These are phyloP conservation scores for Leccinum pallidistipes DNA, from an alignment of 1,284 basidiomycete species.

Conservation along the genomic window DNA sequence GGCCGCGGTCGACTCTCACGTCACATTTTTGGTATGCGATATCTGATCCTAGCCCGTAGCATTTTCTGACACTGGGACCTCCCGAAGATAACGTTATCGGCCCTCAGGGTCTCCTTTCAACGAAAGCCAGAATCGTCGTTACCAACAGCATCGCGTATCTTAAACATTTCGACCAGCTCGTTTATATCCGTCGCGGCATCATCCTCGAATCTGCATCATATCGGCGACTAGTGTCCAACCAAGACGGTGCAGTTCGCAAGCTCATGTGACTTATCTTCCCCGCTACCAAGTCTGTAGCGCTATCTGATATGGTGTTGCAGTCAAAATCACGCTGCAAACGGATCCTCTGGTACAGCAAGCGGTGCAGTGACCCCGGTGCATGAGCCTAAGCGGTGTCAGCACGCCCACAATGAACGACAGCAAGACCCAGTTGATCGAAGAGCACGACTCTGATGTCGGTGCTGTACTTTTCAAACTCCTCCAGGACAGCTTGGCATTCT, in stretches of 20 bases:
- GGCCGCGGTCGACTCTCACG: slow-evolving; percentile 65
- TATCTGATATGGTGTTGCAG: neutral
- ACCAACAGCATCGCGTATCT: slow-evolving; percentile 90
- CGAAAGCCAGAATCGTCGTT: slow-evolving; percentile 86
- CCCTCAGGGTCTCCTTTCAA: slow-evolving; percentile 80
- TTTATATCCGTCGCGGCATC: slow-evolving; percentile 82
- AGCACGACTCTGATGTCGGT: slow-evolving; percentile 41
- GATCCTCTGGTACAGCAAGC: slow-evolving; percentile 49
- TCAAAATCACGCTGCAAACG: slow-evolving; percentile 36
- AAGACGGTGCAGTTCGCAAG: slow-evolving; percentile 72
- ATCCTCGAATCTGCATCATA: slow-evolving; percentile 82
- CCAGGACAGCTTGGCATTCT: slow-evolving; percentile 82
- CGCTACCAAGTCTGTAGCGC: neutral
- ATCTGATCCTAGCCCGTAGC: neutral
- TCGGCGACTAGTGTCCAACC: slow-evolving; percentile 59
- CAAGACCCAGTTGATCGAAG: slow-evolving; percentile 24
- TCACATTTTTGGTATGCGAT: slow-evolving; percentile 55
- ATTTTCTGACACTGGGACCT: neutral
- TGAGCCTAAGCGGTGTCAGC: slow-evolving; percentile 42
- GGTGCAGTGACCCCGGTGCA: slow-evolving; percentile 52
- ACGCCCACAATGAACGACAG: slow-evolving; percentile 36
- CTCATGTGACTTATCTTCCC: slow-evolving; percentile 61
- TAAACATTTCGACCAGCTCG: slow-evolving; percentile 76
- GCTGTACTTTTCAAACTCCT: slow-evolving; percentile 71
- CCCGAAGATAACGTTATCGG: slow-evolving; percentile 83